Evolutionary conservation across 2,329 filamentous ascomycete genomes (phyloP), one percentile per base, ranked within the genome.

Genomic region (Claviceps fusiformis): DNA sequence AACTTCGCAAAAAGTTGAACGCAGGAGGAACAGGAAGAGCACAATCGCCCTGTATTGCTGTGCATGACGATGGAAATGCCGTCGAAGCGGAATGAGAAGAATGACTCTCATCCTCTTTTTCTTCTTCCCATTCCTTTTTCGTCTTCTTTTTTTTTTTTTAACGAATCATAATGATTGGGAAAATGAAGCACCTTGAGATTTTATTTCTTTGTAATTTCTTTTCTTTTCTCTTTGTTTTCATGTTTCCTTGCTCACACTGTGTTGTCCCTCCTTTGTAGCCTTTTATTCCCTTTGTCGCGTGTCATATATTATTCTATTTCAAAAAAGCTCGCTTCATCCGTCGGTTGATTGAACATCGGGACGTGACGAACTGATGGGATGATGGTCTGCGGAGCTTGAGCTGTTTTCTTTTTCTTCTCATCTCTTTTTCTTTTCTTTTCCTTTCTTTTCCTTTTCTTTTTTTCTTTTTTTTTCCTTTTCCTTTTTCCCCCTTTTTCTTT

Each of bases 1-100:
- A 27, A n/a, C 35, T 57, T 15, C 35, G 56, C 39, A 53, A 53
- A 15, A 57, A 43, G n/a, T 11, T 39, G 10, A 54, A 52, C 29
- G 45, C 53, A 6, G 41, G 19, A 1, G 24, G 29, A 2, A 13
- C 24, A 2, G 27, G 37, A 43, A 52, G 15, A 15, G 31, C 47
- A 29, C 43, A 13, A 2, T 17, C 15, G 17, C 49, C 19, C 1
- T 17, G 31, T 11, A 27, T 31, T 13, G 49, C n/a, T 9, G 24
- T 24, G 24, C 24, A 24, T 24, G 24, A 24, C 3, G 24, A 24
- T 24, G 31, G 45, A 24, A 47, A 55, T 35, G 31, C 47, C 9
- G 39, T 39, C 4, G 39, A 51, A 27, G 47, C 35, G 31, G 46
- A 53, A 46, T 53, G 24, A 43, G 27, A n/a, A 5, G 29, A 17